A percentile compares a stretch with the other conserved stretches of the same genome.
Conservation (phyloP, 139 green algal genomes). For the Chlamydomonas asymmetrica region DNA sequence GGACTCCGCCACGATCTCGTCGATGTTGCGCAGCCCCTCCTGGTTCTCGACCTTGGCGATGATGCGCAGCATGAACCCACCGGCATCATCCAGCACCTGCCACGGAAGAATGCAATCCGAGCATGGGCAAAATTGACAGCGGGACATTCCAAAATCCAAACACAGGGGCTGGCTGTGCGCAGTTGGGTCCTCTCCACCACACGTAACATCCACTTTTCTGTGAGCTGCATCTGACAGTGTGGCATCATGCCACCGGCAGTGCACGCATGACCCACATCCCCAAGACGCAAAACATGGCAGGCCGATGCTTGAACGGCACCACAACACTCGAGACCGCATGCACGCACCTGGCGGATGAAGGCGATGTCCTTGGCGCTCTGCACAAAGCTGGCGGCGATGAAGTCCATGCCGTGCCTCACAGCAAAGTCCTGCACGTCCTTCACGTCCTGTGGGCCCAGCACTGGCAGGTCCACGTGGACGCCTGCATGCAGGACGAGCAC, state of each 20-base stretch:
- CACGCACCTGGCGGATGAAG: slow-evolving; percentile 53
- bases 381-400: slow-evolving; percentile 66
- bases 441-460: slow-evolving; percentile 67
- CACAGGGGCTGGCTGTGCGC: too few species aligned
- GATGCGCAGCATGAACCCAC: slow-evolving; percentile 54
- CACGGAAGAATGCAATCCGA: slow-evolving; percentile 1
- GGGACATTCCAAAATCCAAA: not conserved
- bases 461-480: slow-evolving; percentile 74
- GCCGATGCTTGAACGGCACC: not conserved
- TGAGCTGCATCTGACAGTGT: too few species aligned
- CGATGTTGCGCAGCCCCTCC: slow-evolving; percentile 62
- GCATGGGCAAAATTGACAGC: not conserved
- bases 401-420: slow-evolving; percentile 52
- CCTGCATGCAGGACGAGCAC: not conserved
- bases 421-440: slow-evolving; percentile 65
- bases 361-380: slow-evolving; percentile 57
- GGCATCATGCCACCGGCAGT: too few species aligned
- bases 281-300: too few species aligned
- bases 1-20: slow-evolving; percentile 51
- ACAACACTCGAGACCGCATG: slow-evolving; percentile 45
- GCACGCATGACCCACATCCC: too few species aligned
- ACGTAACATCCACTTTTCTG: too few species aligned
- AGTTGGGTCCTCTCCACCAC: too few species aligned
- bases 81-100: slow-evolving; percentile 32
- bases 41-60: slow-evolving; percentile 69